phyloP scores from a whole-genome alignment of 129 eudicot species.

The Lactuca saligna region DNA sequence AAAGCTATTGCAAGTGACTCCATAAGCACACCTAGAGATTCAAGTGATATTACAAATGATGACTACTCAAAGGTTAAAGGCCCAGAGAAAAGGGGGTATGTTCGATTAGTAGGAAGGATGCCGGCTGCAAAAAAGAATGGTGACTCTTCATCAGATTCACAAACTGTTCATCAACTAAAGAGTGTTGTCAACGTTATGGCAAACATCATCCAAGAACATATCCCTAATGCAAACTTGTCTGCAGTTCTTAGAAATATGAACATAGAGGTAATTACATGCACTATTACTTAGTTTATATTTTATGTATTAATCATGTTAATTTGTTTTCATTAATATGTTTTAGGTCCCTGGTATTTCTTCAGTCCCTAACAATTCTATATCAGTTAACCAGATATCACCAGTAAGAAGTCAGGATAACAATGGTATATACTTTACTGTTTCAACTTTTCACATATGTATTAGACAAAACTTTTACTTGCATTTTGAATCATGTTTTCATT shows the following conservation, averaged over 20 bases:
- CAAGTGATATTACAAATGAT: not conserved
- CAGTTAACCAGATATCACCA: no score
- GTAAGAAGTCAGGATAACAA: no score
- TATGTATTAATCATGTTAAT: not conserved
- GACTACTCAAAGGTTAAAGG: conserved; percentile 1
- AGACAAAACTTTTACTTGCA: no score
- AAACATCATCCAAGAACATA: not conserved
- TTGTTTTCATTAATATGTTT: not conserved
- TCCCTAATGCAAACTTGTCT: not conserved
- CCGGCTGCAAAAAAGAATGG: not conserved
- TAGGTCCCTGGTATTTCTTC: not conserved
- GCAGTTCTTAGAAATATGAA: not conserved
- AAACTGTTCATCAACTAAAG: not conserved
- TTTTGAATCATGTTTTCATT: no score
- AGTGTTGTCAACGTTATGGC: not conserved
- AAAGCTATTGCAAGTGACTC: not conserved
- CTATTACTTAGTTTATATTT: no score
- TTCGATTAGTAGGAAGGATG: conserved; percentile 3
- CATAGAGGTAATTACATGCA: no score
- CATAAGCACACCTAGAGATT: not conserved
- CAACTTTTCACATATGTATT: no score
- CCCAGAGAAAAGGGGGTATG: not conserved
- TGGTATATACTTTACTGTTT: no score
- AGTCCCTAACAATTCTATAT: not conserved
- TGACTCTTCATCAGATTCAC: not conserved